These are phyloP conservation scores for Ceratobasidium sp. DNA, from an alignment of 1,284 basidiomycete genomes.

Conservation along the genomic window DNA sequence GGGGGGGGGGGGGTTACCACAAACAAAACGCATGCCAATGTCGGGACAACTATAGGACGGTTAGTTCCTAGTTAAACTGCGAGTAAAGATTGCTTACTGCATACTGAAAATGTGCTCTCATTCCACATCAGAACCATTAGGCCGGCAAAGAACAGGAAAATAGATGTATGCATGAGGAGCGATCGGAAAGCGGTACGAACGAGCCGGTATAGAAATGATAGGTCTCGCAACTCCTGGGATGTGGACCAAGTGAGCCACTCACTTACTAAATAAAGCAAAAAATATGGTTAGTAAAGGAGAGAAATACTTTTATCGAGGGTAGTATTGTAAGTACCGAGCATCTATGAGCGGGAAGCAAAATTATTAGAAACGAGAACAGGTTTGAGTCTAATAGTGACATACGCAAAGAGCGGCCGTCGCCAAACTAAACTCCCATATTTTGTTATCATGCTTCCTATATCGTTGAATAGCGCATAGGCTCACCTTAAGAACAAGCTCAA, in stretches of 20 bases:
- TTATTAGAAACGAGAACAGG: not conserved
- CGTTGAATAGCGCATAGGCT: not conserved
- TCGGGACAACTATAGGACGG: not conserved
- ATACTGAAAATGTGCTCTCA: slow-evolving; percentile 3
- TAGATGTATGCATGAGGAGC: slow-evolving; percentile 28
- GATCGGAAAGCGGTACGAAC: slow-evolving; percentile 11
- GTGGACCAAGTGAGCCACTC: slow-evolving; percentile 30
- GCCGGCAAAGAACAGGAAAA: slow-evolving; percentile 39
- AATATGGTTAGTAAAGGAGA: not conserved
- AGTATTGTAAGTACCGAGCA: not conserved
- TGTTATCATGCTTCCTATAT: not conserved
- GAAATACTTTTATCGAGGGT: not conserved
- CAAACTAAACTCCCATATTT: not conserved
- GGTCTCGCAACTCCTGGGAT: slow-evolving; percentile 18
- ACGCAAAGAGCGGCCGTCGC: not conserved
- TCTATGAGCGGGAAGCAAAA: not conserved
- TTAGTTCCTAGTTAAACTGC: not conserved
- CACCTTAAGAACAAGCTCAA: slow-evolving; percentile 1
- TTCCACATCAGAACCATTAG: slow-evolving; percentile 17
- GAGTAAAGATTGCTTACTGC: not conserved
- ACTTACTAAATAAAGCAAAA: not conserved
- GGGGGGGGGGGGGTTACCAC: not conserved
- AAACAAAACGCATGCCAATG: not conserved
- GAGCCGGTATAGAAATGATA: slow-evolving; percentile 8
- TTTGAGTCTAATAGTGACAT: not conserved